A percentile compares a stretch with the other conserved stretches of the same genome.
Evolutionary conservation across 129 eudicot species (phyloP).

Genomic region (Gnaphalium uliginosum): DNA sequence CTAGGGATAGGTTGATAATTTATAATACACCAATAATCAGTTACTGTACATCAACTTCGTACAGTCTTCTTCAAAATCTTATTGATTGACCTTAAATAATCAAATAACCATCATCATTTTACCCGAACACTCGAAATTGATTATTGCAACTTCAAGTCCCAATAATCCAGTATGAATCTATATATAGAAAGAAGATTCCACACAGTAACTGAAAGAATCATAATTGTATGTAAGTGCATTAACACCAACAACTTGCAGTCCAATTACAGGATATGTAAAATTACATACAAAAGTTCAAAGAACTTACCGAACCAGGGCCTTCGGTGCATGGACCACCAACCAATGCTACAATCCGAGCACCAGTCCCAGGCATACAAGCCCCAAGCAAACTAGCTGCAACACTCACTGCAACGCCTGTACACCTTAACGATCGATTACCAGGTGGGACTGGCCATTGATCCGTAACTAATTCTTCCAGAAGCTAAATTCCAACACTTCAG

Average conservation of each 20-base stretch:
- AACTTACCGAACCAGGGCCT: constrained; percentile 88
- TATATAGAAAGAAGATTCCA: not conserved
- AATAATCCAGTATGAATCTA: not conserved
- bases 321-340: constrained; percentile 99
- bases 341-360: constrained; percentile 75
- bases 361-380: constrained; percentile 77
- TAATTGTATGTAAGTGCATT: constrained; percentile 9
- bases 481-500: constrained; percentile 41
- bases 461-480: constrained; percentile 80
- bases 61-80: not conserved
- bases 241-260: constrained; percentile 10
- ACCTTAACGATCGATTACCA: constrained; percentile 76
- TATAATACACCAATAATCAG: not conserved
- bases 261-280: not conserved
- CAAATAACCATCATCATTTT: not conserved
- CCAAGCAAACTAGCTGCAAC: constrained; percentile 86
- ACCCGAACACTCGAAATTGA: constrained; percentile 7
- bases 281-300: not conserved
- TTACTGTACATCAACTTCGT: not conserved
- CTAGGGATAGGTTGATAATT: not conserved
- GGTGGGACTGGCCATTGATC: constrained; percentile 93
- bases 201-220: not conserved
- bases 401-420: constrained; percentile 96
- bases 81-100: not conserved
- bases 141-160: not conserved